Evolutionary conservation across 352 stramenopile genomes (phyloP), one percentile per base, ranked within the genome.

Genomic region (Phytopythium litorale): DNA sequence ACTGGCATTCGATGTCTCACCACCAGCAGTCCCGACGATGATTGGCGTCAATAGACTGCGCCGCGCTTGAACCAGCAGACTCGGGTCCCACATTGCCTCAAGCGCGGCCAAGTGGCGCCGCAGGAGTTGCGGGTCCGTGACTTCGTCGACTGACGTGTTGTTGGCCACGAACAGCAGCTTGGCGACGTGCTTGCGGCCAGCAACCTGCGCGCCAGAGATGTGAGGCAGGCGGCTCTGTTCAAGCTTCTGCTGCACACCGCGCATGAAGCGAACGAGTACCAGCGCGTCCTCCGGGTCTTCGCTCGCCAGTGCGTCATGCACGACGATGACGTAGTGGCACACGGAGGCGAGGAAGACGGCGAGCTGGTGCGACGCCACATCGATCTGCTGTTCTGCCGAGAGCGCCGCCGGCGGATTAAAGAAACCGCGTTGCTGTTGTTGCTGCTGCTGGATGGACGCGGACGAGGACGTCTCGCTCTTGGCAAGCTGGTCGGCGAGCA

Each of bases 321-420:
- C 79, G 23, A 92, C 63, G 38, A 94, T 56, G 16, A 94, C 76
- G 45, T 92, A 89, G 67, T 94, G 85, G 60, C 85, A 94, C 19
- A 92, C 77, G 0, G 85, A 83, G 30, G 81, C 72, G 48, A 94
- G 56, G 54, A 91, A 84, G 11, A 84, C 71, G 9, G 83, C 79
- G 21, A 89, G 68, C 63, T 92, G 82, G 46, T 79, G 68, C 16
- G 85, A 89, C 50, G 72, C 66, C 9, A 75, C 63, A 51, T 94
- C 82, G 35, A 84, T 59, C 42, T 91, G 81, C 49, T 92, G 84
- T 43, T 93, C 84, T 7, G 75, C 71, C 3, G 80, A 72, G 0
- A 91, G 61, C 4, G 77, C 73, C 7, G 75, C 77, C 59, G 79
- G 91, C 28, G 52, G 52, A 33, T 57, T 57, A 19, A 57, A 57